Evolutionary conservation across 331 rosid species (phyloP).

Genomic region (Acacia concinna): DNA sequence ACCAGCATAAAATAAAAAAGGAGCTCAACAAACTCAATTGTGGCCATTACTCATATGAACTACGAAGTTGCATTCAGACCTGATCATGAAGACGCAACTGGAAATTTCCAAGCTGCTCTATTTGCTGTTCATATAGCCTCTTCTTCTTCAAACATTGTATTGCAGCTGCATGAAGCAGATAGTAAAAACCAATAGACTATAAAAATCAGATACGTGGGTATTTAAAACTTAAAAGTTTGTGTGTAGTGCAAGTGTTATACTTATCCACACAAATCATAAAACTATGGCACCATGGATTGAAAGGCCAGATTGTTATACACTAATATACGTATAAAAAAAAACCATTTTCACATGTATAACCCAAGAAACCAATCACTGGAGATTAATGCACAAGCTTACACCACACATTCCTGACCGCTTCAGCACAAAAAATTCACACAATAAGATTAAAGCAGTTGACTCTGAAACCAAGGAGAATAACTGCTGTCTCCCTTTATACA

Average conservation of each 20-base stretch:
- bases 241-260: not conserved
- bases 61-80: constrained; percentile 46
- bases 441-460: not conserved
- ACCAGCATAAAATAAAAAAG: constrained; percentile 17
- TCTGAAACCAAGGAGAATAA: not conserved
- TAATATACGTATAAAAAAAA: not conserved
- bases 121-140: constrained; percentile 89
- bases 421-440: not conserved
- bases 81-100: constrained; percentile 97
- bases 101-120: constrained; percentile 98
- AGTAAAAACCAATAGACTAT: constrained; percentile 12
- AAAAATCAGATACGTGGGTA: not conserved
- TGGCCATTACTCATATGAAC: not conserved
- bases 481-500: not conserved
- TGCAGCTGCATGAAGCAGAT: constrained; percentile 63
- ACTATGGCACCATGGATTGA: not conserved
- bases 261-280: constrained; percentile 4
- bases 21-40: not conserved
- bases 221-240: not conserved
- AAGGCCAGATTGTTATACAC: not conserved
- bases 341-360: constrained; percentile 1
- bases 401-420: not conserved
- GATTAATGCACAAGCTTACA: not conserved
- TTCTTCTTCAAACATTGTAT: constrained; percentile 97
- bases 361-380: not conserved